Evolutionary conservation across 441 rosid genomes (phyloP).

Genomic region (Gossypium schwendimanii): DNA sequence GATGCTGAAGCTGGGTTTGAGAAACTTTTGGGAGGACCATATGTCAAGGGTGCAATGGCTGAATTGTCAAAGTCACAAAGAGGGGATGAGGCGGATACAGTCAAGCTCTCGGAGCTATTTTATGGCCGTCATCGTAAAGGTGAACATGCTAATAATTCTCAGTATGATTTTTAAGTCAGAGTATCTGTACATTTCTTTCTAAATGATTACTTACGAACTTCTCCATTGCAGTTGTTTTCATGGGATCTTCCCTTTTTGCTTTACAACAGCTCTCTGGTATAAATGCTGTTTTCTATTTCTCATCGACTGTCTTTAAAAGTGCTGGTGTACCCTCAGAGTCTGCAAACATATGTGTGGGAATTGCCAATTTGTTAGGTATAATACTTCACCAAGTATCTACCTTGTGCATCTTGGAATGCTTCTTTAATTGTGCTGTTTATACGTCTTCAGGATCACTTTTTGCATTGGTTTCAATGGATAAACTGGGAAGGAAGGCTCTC

Average conservation of each 20-base stretch:
- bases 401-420: constrained; percentile 3
- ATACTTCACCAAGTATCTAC: constrained; percentile 10
- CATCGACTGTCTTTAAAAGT: constrained; percentile 64
- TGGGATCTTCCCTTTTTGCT: constrained; percentile 69
- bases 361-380: constrained; percentile 59
- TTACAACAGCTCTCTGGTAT: constrained; percentile 80
- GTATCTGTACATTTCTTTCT: constrained; percentile 10
- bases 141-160: constrained; percentile 26
- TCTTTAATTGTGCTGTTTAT: constrained; percentile 12
- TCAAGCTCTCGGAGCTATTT: constrained; percentile 47
- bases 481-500: constrained; percentile 60
- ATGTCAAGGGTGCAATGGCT: constrained; percentile 52
- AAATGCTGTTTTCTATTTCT: constrained; percentile 76
- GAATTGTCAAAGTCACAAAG: constrained; percentile 51
- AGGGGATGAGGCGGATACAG: constrained; percentile 46
- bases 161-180: not conserved
- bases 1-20: constrained; percentile 68
- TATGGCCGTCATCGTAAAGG: constrained; percentile 49
- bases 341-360: constrained; percentile 58
- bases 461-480: constrained; percentile 66
- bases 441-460: constrained; percentile 42
- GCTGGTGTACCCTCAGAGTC: constrained; percentile 66
- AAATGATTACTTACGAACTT: constrained; percentile 29
- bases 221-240: constrained; percentile 65
- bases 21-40: constrained; percentile 51